phyloP scores from a whole-genome alignment of 352 stramenopile genomes.

The Globisporangium carolinianum region DNA sequence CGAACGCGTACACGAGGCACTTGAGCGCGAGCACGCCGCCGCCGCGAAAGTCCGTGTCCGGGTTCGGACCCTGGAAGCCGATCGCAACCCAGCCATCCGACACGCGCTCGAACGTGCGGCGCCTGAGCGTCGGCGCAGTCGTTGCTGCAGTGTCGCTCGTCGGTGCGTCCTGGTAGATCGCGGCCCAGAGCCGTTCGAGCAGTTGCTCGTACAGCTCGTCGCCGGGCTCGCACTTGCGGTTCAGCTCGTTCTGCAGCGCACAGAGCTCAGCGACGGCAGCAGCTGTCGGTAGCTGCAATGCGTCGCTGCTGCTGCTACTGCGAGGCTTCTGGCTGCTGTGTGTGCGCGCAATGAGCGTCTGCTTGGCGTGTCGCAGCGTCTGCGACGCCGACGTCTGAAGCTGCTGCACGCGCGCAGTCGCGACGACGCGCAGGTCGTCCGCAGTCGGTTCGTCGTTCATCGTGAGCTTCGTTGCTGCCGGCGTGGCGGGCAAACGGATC shows the following conservation, averaged over 20 bases:
- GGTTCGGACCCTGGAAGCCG: constrained; percentile 72
- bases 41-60: constrained; percentile 79
- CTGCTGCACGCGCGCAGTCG: constrained; percentile 43
- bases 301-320: background rate
- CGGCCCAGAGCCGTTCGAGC: constrained; percentile 56
- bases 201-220: constrained; percentile 61
- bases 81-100: constrained; percentile 63
- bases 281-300: constrained; percentile 18
- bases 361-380: constrained; percentile 24
- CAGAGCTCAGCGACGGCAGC: constrained; percentile 37
- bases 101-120: constrained; percentile 28
- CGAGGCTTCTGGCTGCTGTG: constrained; percentile 1
- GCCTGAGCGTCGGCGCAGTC: too few species aligned
- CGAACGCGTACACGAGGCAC: constrained; percentile 78
- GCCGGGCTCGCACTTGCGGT: constrained; percentile 46
- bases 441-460: constrained; percentile 52
- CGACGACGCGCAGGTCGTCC: constrained; percentile 53
- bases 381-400: constrained; percentile 32
- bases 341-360: constrained; percentile 25
- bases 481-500: constrained; percentile 36
- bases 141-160: too few species aligned
- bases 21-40: constrained; percentile 76
- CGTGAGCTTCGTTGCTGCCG: constrained; percentile 36
- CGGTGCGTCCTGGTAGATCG: constrained; percentile 34
- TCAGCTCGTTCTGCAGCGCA: constrained; percentile 56